Conservation (phyloP, 2,329 filamentous ascomycete species). For the Colletotrichum tofieldiae region DNA sequence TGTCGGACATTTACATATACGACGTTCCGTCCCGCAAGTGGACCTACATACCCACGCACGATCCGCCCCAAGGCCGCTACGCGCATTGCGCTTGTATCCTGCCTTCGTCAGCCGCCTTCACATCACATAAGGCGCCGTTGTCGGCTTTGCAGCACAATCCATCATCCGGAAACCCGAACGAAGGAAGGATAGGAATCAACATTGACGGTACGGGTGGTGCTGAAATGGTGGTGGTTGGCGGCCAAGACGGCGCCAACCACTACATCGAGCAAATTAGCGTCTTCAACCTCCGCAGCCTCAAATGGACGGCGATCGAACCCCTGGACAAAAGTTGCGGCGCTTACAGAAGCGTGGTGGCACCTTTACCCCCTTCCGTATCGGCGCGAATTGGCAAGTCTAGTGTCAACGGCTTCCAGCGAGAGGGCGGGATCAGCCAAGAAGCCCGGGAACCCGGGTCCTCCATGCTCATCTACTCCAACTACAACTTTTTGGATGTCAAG, state of each 20-base stretch:
- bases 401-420: conserved; percentile 58
- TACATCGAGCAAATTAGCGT: conserved; percentile 99
- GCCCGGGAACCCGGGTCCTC: conserved; percentile 73
- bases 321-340: conserved; percentile 95
- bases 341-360: conserved; percentile 94
- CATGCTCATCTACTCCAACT: conserved; percentile 99
- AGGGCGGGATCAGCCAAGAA: conserved; percentile 68
- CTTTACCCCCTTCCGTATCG: conserved; percentile 78
- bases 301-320: conserved; percentile 92
- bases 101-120: conserved; percentile 89
- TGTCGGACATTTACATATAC: conserved; percentile 98
- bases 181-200: conserved; percentile 88
- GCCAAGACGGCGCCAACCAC: conserved; percentile 97
- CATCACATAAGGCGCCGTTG: conserved; percentile 85
- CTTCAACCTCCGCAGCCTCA: conserved; percentile 94
- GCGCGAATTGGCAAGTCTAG: conserved; percentile 77
- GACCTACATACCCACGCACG: conserved; percentile 85
- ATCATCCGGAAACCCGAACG: conserved; percentile 84
- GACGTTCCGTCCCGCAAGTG: conserved; percentile 87
- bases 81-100: conserved; percentile 96
- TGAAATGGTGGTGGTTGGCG: conserved; percentile 97
- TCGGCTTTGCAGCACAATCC: conserved; percentile 94
- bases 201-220: conserved; percentile 93
- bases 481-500: conserved; percentile 98
- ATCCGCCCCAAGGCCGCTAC: conserved; percentile 93